Conservation (phyloP, 2,329 filamentous ascomycete genomes). For the Zalaria obscura region DNA sequence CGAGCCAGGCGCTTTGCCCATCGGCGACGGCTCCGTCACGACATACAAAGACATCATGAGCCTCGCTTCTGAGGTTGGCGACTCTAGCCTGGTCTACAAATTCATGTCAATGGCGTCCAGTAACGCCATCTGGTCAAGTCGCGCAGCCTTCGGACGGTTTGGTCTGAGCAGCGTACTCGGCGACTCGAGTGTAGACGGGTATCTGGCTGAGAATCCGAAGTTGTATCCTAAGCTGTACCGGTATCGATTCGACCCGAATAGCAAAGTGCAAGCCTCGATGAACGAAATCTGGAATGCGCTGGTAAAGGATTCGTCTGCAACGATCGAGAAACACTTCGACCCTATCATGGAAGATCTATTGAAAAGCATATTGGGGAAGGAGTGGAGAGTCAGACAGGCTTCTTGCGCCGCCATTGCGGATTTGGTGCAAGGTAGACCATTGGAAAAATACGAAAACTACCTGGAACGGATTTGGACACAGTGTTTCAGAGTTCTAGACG, state of each 20-base stretch:
- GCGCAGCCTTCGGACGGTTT: slow-evolving; percentile 88
- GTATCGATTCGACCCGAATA: slow-evolving; percentile 89
- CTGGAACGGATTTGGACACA: slow-evolving; percentile 74
- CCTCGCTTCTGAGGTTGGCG: slow-evolving; percentile 89
- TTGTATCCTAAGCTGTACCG: slow-evolving; percentile 90
- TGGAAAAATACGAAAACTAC: slow-evolving; percentile 60
- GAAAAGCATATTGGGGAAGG: slow-evolving; percentile 71
- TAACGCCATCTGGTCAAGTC: slow-evolving; percentile 93
- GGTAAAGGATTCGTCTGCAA: slow-evolving; percentile 72
- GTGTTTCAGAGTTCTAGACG: slow-evolving; percentile 83
- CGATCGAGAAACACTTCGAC: slow-evolving; percentile 71
- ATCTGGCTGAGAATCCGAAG: slow-evolving; percentile 71
- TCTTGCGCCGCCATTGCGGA: slow-evolving; percentile 84
- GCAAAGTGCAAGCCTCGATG: slow-evolving; percentile 88
- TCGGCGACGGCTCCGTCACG: slow-evolving; percentile 78
- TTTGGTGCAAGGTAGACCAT: slow-evolving; percentile 64
- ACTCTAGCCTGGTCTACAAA: slow-evolving; percentile 90
- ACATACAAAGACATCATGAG: slow-evolving; percentile 97
- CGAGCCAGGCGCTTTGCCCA: slow-evolving; percentile 78
- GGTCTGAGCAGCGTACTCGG: slow-evolving; percentile 85
- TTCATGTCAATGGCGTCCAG: slow-evolving; percentile 97
- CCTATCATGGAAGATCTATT: slow-evolving; percentile 79
- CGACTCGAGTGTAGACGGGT: slow-evolving; percentile 56
- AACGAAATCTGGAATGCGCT: slow-evolving; percentile 93
- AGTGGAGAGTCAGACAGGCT: slow-evolving; percentile 88